Evolutionary conservation across 371 early-diverging fungal species (phyloP), one percentile per base, ranked within the genome.

Genomic region (Rozella allomycis): DNA sequence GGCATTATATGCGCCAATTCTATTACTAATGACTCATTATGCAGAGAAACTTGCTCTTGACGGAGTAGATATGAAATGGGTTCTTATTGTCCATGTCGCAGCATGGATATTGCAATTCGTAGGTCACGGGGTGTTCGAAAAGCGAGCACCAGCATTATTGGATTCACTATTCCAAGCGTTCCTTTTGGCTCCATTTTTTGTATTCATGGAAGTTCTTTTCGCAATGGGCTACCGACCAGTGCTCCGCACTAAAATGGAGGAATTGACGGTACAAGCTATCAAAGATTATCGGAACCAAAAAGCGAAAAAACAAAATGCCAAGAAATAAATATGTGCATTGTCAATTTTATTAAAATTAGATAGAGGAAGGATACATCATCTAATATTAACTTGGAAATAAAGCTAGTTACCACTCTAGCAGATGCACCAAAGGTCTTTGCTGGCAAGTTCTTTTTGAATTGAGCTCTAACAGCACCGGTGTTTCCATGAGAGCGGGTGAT

Each of bases 361-460:
- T 69, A 67, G 68, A 67, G 56, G 86, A 84, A 41, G 85, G 85
- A 68, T 81, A 86, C 55, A 86, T 54, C 85, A 86, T 84, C 75
- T 74, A 47, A 8, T 34, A 26, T 22, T 35, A 28, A 17, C 17
- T 36, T 27, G 38, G 30, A 32, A 20, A 33, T 25, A 23, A 13
- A 20, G 19, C 4, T 29, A 23, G 18, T 40, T 35, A 84, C 81
- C 45, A 93, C 69, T 43, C 94, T 78, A 55, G 81, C 76, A 39
- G 63, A 54, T 42, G 85, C 74, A 53, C 91, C 91, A 57, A 90
- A 79, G 42, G 74, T 58, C 64, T 72, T 72, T 53, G 91, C 76
- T 37, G 91, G 91, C 49, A 94, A 70, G 78, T 88, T 88, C 60
- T 66, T 69, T 60, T 74, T 67, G 78, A 91, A 94, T 60, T 78